Evolutionary conservation across 2,329 filamentous ascomycete genomes (phyloP), one percentile per base, ranked within the genome.

Genomic region (Incumbomyces lentus): DNA sequence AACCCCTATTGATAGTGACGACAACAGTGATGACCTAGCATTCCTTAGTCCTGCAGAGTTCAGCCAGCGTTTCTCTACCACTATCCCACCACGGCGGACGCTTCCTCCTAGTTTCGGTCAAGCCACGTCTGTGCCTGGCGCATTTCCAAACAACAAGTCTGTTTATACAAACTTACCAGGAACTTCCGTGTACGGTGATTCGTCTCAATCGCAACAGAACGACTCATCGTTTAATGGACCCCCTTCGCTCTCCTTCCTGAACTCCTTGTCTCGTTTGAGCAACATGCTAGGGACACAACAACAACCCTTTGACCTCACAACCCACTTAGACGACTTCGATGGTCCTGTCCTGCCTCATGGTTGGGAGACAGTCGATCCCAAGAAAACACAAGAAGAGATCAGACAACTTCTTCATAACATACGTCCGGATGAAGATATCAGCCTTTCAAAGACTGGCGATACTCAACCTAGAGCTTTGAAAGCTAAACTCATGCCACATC

Each of bases 401-500:
- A 76, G 83, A 52, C 72, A 79, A 19, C 65, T 90, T 3, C 66
- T 90, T 10, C 72, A 79, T 37, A 86, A 86, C 50, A 88, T 89
- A 52, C 73, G 79, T 17, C 81, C 84, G 0, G 85, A 89, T 56
- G 73, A 79, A 57, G 79, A 84, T 6, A 71, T 84, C 11, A 71
- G 82, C 11, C 84, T 88, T 55, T 73, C 79, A 57, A 79, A 84
- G 6, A 70, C 84, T 11, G 71, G 82, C 11, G 78, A 84, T 48
- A 76, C 76, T 29, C 48, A 57, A 29, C 86, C 86, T 0, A 72
- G 75, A 35, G 81, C 74, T 1, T 75, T 95, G 58, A 78, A 71
- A 49, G 79, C 78, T 48, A 68, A 74, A 0, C 69, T 95, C 7
- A 87, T 92, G 67, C 78, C 82, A 38, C 88, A 95, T 58, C 89